Evolutionary conservation across 257 asterid species (phyloP).

Genomic region (Oldenlandia corymbosa): DNA sequence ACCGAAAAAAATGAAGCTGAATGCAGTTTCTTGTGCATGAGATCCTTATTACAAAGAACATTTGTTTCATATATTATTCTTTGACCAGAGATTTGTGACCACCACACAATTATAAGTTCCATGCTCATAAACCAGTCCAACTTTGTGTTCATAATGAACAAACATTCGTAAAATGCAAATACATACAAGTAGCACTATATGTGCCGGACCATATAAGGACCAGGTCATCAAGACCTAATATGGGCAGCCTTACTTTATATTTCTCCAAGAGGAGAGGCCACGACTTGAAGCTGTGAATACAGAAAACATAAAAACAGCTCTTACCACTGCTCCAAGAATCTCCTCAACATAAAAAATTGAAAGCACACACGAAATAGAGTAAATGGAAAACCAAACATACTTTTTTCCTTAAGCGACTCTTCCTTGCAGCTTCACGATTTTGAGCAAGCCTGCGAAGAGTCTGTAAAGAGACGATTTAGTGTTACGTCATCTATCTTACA

Average conservation of each 20-base stretch:
- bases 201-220: too few relatives aligned
- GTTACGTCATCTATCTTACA: slow-evolving; percentile 13
- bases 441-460: slow-evolving; percentile 97
- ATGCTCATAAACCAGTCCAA: background rate
- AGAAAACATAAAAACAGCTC: too few relatives aligned
- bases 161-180: background rate
- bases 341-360: background rate
- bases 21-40: background rate
- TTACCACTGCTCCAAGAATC: too few relatives aligned
- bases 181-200: too few relatives aligned
- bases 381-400: slow-evolving; percentile 27
- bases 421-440: slow-evolving; percentile 99
- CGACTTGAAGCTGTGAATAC: too few relatives aligned
- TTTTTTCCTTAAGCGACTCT: slow-evolving; percentile 89
- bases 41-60: background rate
- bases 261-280: too few relatives aligned
- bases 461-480: slow-evolving; percentile 26
- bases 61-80: background rate
- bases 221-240: too few relatives aligned
- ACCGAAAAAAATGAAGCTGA: background rate
- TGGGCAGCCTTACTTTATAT: too few relatives aligned
- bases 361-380: slow-evolving; percentile 9
- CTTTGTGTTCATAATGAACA: background rate
- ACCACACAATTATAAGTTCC: background rate
- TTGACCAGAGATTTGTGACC: background rate